Base-by-base conservation (phyloP, 371 early-diverging fungal species). In the Capillidium rhysosporum region DNA sequence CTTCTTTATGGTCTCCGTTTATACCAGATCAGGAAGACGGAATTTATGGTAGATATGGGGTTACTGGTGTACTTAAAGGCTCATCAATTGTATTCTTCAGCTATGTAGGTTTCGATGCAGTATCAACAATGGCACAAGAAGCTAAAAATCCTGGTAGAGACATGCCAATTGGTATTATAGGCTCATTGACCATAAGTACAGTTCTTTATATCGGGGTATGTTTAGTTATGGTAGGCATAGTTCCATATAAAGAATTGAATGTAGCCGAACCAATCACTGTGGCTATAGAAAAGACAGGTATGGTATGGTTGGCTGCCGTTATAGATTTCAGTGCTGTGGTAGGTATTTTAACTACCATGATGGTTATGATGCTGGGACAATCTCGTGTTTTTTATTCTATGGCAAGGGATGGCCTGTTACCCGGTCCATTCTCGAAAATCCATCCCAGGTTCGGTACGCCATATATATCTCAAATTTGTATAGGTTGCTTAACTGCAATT, bases 21-120 rank as follows among this genome's bases (percentile, higher is more conserved):
- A 64, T 90, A 45, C 92, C 91, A 38, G 72, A 68, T 5, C 70
- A 73, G 46, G 62, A 61, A 0, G 69, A 56, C 60, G 77, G 80
- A 56, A 61, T 56, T 55, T 70, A 62, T 44, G 68, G 66, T 31
- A 40, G 63, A 14, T 84, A 70, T 65, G 88, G 88, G 41, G 70
- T 63, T 1, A 52, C 61, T 8, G 92, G 89, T 28, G 60, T 92
- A 12, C 74, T 87, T 55, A 70, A 80, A 31, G 87, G 76, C 7
- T 75, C 88, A 9, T 72, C 77, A n/a, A 70, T 75, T 0, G 87
- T 90, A 8, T 89, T 90, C 63, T 92, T 90, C 58, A 79, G 87
- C 14, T 89, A 85, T 57, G 82, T 85, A 63, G 90, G 91, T 20
- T 89, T 89, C 64, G 92, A 90, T 63, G 75, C 86, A 8, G 83